phyloP scores from a whole-genome alignment of 2,329 filamentous ascomycete genomes.

The Myotisia sp. region DNA sequence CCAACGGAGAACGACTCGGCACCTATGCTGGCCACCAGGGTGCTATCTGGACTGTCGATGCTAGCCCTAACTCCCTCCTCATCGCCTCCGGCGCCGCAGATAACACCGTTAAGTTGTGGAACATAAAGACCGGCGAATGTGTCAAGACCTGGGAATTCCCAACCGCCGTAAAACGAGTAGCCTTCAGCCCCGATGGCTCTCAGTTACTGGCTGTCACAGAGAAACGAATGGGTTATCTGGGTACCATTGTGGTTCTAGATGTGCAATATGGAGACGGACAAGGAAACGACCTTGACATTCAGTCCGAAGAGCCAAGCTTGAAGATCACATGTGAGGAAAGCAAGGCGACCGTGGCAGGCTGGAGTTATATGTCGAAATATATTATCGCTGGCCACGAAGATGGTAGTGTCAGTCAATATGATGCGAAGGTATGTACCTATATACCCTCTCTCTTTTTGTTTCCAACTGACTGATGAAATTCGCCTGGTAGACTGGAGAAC shows the following conservation, averaged over 20 bases:
- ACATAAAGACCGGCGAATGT: conserved; percentile 79
- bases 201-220: conserved; percentile 88
- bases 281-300: conserved; percentile 48
- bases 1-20: conserved; percentile 94
- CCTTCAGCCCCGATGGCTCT: conserved; percentile 89
- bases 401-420: conserved; percentile 78
- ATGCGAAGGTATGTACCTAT: conserved; percentile 56
- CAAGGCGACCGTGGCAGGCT: conserved; percentile 95
- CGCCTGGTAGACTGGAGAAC: conserved; percentile 52
- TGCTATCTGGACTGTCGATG: conserved; percentile 96
- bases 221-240: conserved; percentile 93
- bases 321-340: conserved; percentile 88
- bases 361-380: conserved; percentile 87
- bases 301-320: conserved; percentile 67
- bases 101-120: conserved; percentile 96
- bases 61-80: conserved; percentile 80
- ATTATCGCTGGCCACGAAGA: conserved; percentile 98
- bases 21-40: conserved; percentile 95
- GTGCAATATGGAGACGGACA: conserved; percentile 59
- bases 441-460: not conserved
- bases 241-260: conserved; percentile 85
- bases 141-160: conserved; percentile 97
- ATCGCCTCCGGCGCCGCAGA: conserved; percentile 93
- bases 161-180: conserved; percentile 92
- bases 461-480: conserved; percentile 3